These are phyloP conservation scores for Suillus ampliporus DNA, from an alignment of 768 basidiomycete genomes.

Conservation along the genomic window DNA sequence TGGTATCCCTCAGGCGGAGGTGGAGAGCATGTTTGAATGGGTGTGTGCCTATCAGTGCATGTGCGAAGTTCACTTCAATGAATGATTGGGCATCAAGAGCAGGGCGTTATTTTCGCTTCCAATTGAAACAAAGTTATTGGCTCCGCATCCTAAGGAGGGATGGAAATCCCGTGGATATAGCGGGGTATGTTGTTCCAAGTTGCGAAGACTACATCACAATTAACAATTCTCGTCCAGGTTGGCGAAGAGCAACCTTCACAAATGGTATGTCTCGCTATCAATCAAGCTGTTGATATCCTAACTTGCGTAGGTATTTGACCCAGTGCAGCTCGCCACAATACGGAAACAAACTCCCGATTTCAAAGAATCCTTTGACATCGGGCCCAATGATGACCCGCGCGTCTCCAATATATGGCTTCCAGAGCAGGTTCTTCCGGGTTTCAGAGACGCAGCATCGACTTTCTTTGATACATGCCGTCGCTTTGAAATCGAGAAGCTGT, in stretches of 20 bases:
- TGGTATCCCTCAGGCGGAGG: conserved; percentile 43
- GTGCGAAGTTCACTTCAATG: conserved; percentile 1
- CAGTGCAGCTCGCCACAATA: conserved; percentile 31
- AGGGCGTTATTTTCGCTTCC: conserved; percentile 46
- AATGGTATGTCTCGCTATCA: conserved; percentile 10
- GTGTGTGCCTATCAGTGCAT: conserved; percentile 31
- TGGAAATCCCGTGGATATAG: conserved; percentile 50
- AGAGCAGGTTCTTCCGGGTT: conserved; percentile 56
- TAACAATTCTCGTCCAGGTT: conserved; percentile 32
- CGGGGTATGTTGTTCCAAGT: conserved; percentile 18
- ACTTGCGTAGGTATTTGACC: conserved; percentile 37
- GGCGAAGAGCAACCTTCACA: conserved; percentile 48
- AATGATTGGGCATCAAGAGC: conserved; percentile 33
- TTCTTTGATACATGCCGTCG: conserved; percentile 53
- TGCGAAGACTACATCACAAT: not conserved
- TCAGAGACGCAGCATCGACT: conserved; percentile 54
- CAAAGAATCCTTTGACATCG: conserved; percentile 63
- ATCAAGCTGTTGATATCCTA: not conserved
- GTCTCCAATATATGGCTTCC: conserved; percentile 67
- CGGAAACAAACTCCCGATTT: conserved; percentile 43
- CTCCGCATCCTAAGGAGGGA: conserved; percentile 52
- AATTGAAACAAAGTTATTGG: conserved; percentile 45
- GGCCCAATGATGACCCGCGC: conserved; percentile 41
- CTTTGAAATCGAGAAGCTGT: conserved; percentile 40
- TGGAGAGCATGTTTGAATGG: conserved; percentile 49